A percentile compares a stretch with the other conserved stretches of the same genome.
These are phyloP conservation scores for Rhodosorus marinus DNA, from an alignment of 23 red algal genomes.

Conservation along the genomic window DNA sequence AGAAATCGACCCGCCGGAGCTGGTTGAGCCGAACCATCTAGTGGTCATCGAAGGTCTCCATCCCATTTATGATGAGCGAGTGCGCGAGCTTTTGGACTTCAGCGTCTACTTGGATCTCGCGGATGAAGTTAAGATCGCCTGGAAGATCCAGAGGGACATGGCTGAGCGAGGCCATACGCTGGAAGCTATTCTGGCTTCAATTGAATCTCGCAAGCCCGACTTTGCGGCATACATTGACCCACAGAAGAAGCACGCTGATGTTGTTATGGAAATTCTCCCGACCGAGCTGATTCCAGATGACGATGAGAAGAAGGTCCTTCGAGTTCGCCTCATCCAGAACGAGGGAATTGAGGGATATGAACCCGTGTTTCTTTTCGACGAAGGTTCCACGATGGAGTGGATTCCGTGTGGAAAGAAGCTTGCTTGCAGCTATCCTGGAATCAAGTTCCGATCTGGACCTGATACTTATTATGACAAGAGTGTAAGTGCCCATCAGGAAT, in stretches of 20 bases:
- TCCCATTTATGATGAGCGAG: slow-evolving; percentile 74
- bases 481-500: no score
- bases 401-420: slow-evolving; percentile 80
- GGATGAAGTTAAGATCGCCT: slow-evolving; percentile 97
- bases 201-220: slow-evolving; percentile 85
- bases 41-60: slow-evolving; percentile 92
- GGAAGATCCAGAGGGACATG: slow-evolving; percentile 99
- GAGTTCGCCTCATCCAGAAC: slow-evolving; percentile 72
- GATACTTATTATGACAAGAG: slow-evolving; percentile 74
- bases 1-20: slow-evolving; percentile 77
- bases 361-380: slow-evolving; percentile 72
- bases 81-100: slow-evolving; percentile 69
- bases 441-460: slow-evolving; percentile 97
- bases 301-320: slow-evolving; percentile 74
- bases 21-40: slow-evolving; percentile 81
- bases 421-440: slow-evolving; percentile 85
- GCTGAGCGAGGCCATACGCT: slow-evolving; percentile 90
- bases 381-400: slow-evolving; percentile 98
- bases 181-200: slow-evolving; percentile 85
- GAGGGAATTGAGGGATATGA: slow-evolving; percentile 29
- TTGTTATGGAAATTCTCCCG: slow-evolving; percentile 81
- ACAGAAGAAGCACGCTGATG: slow-evolving; percentile 66
- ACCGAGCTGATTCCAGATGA: slow-evolving; percentile 86
- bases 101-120: slow-evolving; percentile 85
- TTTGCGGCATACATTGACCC: slow-evolving; percentile 78